Conservation (phyloP, 805 yeast genomes). For the Metschnikowia similis region DNA sequence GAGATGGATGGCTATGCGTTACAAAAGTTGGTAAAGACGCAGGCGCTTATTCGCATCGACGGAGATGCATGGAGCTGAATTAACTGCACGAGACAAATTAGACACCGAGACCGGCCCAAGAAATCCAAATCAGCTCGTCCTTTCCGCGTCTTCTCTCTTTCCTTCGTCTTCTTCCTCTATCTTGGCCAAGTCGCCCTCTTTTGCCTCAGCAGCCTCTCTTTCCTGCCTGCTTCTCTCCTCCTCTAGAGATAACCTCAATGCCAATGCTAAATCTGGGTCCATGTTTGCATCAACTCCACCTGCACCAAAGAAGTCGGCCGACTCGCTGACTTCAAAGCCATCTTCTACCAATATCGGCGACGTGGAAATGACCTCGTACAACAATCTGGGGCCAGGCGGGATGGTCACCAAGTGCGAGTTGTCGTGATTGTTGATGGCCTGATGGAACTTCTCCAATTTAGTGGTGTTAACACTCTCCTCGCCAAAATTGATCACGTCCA, state of each 20-base stretch:
- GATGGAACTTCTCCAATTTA: constrained; percentile 73
- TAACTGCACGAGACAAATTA: not conserved
- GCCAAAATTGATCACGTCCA: constrained; percentile 90
- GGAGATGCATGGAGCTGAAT: not conserved
- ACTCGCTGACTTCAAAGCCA: constrained; percentile 48
- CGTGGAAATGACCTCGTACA: constrained; percentile 75
- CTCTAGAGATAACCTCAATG: constrained; percentile 87
- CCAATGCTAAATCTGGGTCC: constrained; percentile 97
- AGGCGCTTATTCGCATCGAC: not conserved
- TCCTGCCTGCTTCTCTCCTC: constrained; percentile 93
- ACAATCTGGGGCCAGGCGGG: constrained; percentile 81
- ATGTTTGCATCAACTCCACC: constrained; percentile 71
- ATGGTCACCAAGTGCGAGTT: constrained; percentile 79
- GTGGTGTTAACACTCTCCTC: constrained; percentile 75
- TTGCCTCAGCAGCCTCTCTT: constrained; percentile 47
- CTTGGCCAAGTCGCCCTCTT: constrained; percentile 24
- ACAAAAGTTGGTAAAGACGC: not conserved
- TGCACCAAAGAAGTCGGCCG: constrained; percentile 30
- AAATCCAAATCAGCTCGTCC: not conserved
- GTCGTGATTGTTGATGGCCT: constrained; percentile 70
- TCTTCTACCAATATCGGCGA: constrained; percentile 71
- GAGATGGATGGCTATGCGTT: not conserved
- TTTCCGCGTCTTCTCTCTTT: constrained; percentile 13
- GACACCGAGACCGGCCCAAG: not conserved
- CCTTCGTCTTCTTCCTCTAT: constrained; percentile 26